Base-by-base conservation (phyloP, 2,329 filamentous ascomycete species). In the Phaeosphaeria sp. region DNA sequence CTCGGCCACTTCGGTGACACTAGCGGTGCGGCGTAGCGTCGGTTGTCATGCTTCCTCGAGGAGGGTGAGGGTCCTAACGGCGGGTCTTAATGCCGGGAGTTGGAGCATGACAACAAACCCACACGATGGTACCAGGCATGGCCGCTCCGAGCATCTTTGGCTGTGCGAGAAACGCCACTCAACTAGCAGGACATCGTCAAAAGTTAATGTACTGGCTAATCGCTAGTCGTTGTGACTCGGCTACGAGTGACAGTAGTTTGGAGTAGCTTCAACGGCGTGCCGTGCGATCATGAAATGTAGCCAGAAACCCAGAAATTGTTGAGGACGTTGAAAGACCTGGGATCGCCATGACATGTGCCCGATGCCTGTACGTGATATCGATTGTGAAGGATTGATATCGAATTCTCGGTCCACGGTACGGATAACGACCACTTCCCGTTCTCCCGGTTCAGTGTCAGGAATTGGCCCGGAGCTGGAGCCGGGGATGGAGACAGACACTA, bases 171-270 rank as follows among this genome's bases (percentile, higher is more conserved):
- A 36, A 3, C 30, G 30, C 30, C 54, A 53, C 46, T 36, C 39
- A 27, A 36, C 53, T 56, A 27, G 40, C 47, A 49, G 50, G 33
- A 52, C 30, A 55, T 47, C 25, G 27, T 54, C 45, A 40, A 55
- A 47, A 52, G n/a, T 47, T 51, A 21, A 55, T 54, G 60, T 51
- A 42, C 47, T 46, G 27, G 44, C 33, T 22, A 58, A 48, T 53
- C 50, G 50, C 51, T 63, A 61, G 60, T 49, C 44, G 27, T 22
- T 59, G 61, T 65, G 58, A 58, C 45, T 64, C 56, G 55, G 30
- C 30, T 36, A 36, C 11, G 30, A 36, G 11, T 49, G 57, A 59
- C 60, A 58, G 59, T 60, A 60, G 56, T 46, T 55, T 48, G 25
- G 42, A 24, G 21, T 57, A 57, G 58, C 30, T 13, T 36, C 58